Base-by-base conservation (phyloP, 1,284 basidiomycete species). In the Inonotus obliquus region DNA sequence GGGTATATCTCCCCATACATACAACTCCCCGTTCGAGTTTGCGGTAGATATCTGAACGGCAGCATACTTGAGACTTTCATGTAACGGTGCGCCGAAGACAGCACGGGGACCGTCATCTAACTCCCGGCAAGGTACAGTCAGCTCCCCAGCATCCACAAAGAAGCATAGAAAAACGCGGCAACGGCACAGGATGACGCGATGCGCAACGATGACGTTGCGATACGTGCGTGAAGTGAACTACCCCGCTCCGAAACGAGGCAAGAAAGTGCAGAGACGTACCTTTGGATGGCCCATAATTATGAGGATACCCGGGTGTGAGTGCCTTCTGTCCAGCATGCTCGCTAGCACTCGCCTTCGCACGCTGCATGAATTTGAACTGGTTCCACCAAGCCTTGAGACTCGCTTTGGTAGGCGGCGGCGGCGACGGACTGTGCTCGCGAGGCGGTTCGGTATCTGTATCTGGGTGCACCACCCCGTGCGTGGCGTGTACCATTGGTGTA, bases 21-120 rank as follows among this genome's bases (percentile, higher is more conserved):
- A 94, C 23, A 94, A 79, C 65, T 89, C 84, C 9, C 91, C 93
- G 65, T 88, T 86, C 14, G 87, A 80, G 62, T 90, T 91, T 13
- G 91, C 88, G n/a, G 96, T 96, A 19, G 91, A 94, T 72, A 99
- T 98, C 70, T 96, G 94, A 1, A 97, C 95, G 68, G 86, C 91
- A 21, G 96, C 96, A 72, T 91, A 91, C 69, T 84, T 83, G 68
- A 98, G 79, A 60, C 90, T 91, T 70, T 94, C 89, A 65, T 83
- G 83, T 66, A 98, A 83, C 4, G 92, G 87, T 61, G 86, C 89
- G 13, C 92, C 92, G 73, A 99, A 98, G 41, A 98, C 92, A 7
- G 80, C 75, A 67, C 81, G 79, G 41, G 73, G 72, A 56, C 19
- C 75, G 59, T 10, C 67, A 63, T 57, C 67, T 63, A 39, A 27